phyloP scores from a whole-genome alignment of 2,329 filamentous ascomycete genomes.

The Sclerotinia minor region DNA sequence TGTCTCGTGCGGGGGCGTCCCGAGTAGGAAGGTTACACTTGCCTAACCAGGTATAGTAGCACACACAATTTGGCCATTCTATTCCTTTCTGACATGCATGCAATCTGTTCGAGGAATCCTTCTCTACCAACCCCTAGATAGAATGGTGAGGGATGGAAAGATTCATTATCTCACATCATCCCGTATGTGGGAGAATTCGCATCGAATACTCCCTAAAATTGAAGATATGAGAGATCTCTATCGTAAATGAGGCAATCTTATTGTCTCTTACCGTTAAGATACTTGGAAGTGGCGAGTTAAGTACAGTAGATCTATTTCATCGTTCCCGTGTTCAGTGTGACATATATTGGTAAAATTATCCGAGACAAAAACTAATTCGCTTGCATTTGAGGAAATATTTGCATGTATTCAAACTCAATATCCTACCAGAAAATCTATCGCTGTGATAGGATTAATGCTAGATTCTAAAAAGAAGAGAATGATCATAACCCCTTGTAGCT shows the following conservation, averaged over 20 bases:
- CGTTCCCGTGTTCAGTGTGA: too few species aligned
- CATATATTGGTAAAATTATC: too few species aligned
- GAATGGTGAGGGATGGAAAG: not conserved
- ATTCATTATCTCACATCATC: not conserved
- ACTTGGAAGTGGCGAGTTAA: not conserved
- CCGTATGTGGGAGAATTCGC: not conserved
- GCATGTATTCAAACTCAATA: not conserved
- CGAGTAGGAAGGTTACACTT: slow-evolving; percentile 14
- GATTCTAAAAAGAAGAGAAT: too few species aligned
- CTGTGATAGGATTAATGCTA: not conserved
- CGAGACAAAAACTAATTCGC: too few species aligned
- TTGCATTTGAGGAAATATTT: not conserved
- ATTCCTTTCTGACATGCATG: not conserved
- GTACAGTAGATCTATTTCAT: not conserved
- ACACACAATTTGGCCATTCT: slow-evolving; percentile 13
- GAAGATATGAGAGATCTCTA: not conserved
- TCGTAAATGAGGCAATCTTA: not conserved
- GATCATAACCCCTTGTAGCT: not conserved
- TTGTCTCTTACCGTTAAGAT: not conserved
- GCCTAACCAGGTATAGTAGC: slow-evolving; percentile 6
- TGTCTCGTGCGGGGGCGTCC: not conserved
- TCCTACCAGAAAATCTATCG: not conserved
- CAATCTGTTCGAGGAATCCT: too few species aligned
- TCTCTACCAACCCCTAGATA: not conserved
- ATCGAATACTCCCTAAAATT: not conserved